Percentiles rank a stretch among this genome's conserved stretches.
phyloP scores from a whole-genome alignment of 345 rosid species.

The Citrus australasica region DNA sequence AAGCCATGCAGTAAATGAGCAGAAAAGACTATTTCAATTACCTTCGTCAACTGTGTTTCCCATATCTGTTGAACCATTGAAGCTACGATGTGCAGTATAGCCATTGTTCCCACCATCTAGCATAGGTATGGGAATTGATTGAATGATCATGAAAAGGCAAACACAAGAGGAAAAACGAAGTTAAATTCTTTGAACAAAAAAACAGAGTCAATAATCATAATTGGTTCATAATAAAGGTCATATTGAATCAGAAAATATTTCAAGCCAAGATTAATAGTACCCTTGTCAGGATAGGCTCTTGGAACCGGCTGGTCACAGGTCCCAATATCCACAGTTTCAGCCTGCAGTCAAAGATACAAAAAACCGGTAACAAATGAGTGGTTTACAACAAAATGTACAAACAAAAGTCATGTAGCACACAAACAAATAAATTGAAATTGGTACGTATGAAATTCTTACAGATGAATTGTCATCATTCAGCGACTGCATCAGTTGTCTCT shows the following conservation, averaged over 20 bases:
- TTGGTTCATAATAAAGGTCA: background rate
- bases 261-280: constrained; percentile 32
- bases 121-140: constrained; percentile 5
- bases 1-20: background rate
- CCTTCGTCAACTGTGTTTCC: constrained; percentile 53
- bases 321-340: constrained; percentile 63
- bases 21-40: constrained; percentile 24
- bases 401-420: background rate
- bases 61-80: constrained; percentile 33
- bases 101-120: constrained; percentile 55
- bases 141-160: background rate
- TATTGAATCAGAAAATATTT: background rate
- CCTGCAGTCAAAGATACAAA: constrained; percentile 31
- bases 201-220: background rate
- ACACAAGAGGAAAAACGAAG: background rate
- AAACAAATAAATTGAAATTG: background rate
- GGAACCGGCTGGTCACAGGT: constrained; percentile 60
- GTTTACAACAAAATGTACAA: background rate
- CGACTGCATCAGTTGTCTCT: constrained; percentile 92
- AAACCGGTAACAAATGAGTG: constrained; percentile 1
- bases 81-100: constrained; percentile 30
- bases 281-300: constrained; percentile 51
- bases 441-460: constrained; percentile 38
- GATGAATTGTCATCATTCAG: constrained; percentile 66
- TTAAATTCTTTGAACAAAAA: constrained; percentile 1